A percentile compares a stretch with the other conserved stretches of the same genome.
These are phyloP conservation scores for Echinochloa phyllopogon DNA, from an alignment of 176 grass and related monocot species.

Conservation along the genomic window DNA sequence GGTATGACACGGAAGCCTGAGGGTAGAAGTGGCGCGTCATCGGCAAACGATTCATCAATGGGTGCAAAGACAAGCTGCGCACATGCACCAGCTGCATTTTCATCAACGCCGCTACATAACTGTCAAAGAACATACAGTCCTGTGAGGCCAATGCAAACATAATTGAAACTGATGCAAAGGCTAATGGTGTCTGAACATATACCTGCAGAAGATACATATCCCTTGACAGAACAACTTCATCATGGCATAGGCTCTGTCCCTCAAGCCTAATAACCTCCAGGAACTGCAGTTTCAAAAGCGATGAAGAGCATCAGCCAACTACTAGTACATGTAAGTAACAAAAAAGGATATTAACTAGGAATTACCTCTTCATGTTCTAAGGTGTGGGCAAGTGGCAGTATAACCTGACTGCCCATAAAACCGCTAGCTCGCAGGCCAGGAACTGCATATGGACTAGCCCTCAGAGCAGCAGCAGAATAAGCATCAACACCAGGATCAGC, in stretches of 20 bases:
- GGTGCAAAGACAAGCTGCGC: slow-evolving; percentile 97
- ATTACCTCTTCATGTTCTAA: slow-evolving; percentile 95
- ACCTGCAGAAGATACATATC: slow-evolving; percentile 98
- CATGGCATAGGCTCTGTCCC: slow-evolving; percentile 88
- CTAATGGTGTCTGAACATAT: slow-evolving; percentile 2
- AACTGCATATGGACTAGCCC: slow-evolving; percentile 77
- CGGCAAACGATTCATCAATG: slow-evolving; percentile 98
- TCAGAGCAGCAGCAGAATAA: slow-evolving; percentile 81
- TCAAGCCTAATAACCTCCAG: slow-evolving; percentile 95
- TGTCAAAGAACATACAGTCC: slow-evolving; percentile 34
- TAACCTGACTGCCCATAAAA: slow-evolving; percentile 86
- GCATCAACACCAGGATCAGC: slow-evolving; percentile 90
- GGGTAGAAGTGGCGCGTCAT: slow-evolving; percentile 84
- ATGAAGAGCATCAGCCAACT: not conserved
- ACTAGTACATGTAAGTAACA: not conserved
- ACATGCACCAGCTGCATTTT: slow-evolving; percentile 82
- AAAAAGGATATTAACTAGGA: slow-evolving; percentile 19
- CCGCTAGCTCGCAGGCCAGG: slow-evolving; percentile 68
- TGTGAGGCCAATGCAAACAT: slow-evolving; percentile 17
- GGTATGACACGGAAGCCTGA: slow-evolving; percentile 95
- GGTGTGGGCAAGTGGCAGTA: slow-evolving; percentile 92
- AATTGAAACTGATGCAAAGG: not conserved
- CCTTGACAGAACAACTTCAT: slow-evolving; percentile 88
- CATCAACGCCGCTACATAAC: slow-evolving; percentile 93
- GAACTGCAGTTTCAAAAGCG: slow-evolving; percentile 58